A percentile compares a stretch with the other conserved stretches of the same genome.
Evolutionary conservation across 2,329 filamentous ascomycete genomes (phyloP).

Genomic region (Cadophora gregata): DNA sequence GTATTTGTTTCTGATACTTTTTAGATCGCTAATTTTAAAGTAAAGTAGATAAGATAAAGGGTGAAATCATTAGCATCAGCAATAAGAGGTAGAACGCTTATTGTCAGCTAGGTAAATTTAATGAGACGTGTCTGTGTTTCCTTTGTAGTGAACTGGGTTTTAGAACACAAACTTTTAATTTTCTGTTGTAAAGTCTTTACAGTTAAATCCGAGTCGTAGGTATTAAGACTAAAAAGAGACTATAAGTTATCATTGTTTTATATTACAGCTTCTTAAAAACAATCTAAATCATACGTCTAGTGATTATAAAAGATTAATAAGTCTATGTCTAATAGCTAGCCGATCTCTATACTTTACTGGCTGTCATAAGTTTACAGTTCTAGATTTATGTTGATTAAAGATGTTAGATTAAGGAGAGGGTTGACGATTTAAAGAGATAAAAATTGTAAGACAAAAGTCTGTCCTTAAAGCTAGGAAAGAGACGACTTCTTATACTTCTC

Average conservation of each 20-base stretch:
- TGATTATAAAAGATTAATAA: slow-evolving; percentile 5
- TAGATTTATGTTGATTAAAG: slow-evolving; percentile 19
- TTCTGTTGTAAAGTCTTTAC: slow-evolving; percentile 8
- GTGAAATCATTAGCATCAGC: neutral
- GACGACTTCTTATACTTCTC: slow-evolving; percentile 23
- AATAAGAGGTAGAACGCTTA: neutral
- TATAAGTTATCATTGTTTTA: slow-evolving; percentile 10
- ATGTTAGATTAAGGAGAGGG: slow-evolving; percentile 10
- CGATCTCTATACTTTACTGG: slow-evolving; percentile 11
- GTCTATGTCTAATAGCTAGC: slow-evolving; percentile 8
- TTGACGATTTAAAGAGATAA: slow-evolving; percentile 16
- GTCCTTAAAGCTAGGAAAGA: slow-evolving; percentile 14
- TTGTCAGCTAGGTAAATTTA: slow-evolving; percentile 5
- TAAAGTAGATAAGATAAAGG: neutral
- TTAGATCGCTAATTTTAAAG: neutral
- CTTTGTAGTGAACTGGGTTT: slow-evolving; percentile 3
- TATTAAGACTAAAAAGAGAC: neutral
- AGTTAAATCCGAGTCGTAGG: slow-evolving; percentile 8
- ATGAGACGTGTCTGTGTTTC: slow-evolving; percentile 1
- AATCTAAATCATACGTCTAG: slow-evolving; percentile 12
- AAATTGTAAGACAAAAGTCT: slow-evolving; percentile 16
- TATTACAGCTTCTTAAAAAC: neutral
- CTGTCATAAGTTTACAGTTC: slow-evolving; percentile 9
- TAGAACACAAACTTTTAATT: neutral
- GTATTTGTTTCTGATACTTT: slow-evolving; percentile 4